Base-by-base conservation (phyloP, 805 yeast genomes). In the Wickerhamiella sorbophila region DNA sequence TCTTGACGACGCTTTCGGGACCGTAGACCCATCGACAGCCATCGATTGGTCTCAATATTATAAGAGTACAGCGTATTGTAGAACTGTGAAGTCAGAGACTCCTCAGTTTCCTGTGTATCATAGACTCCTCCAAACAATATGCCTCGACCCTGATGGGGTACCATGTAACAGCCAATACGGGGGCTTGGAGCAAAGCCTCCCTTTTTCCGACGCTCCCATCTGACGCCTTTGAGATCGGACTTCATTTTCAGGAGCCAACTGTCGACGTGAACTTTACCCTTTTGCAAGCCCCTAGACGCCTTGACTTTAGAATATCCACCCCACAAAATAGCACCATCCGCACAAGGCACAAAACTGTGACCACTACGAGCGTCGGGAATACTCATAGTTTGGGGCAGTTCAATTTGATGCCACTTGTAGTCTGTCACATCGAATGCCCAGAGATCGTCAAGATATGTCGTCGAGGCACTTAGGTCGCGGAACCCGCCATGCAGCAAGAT, bases 241-340 rank as follows among this genome's bases (percentile, higher is more conserved):
- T 83, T 84, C 93, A 88, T 84, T 53, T 80, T 83, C 50, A 88
- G 62, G 15, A 73, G 57, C 97, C 98, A 88, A 43, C 81, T 70
- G 56, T 91, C 98, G 17, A 74, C 69, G 49, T 86, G 70, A 14
- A 84, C 83, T 53, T 88, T 88, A 40, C 98, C 97, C 63, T 85
- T 85, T 53, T 83, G 94, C 43, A 78, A 65, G 31, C 94, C 94
- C 57, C 81, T 83, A 16, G 58, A 52, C 9, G 94, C 94, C 59
- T 87, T 87, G 19, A 84, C 86, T 61, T 87, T 88, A 55, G 91
- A 77, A 56, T 88, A 88, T 12, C 98, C 98, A 49, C 98, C 98
- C 70, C 81, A 84, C 1, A 87, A 48, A 1, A 84, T 71, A 1
- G 85, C 87, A 34, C 96, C 96, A 15, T 82, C 94, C 42, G 68